Evolutionary conservation across 78 protist species (phyloP), one percentile per base, ranked within the genome.

Genomic region (Dictyostelium purpureum): DNA sequence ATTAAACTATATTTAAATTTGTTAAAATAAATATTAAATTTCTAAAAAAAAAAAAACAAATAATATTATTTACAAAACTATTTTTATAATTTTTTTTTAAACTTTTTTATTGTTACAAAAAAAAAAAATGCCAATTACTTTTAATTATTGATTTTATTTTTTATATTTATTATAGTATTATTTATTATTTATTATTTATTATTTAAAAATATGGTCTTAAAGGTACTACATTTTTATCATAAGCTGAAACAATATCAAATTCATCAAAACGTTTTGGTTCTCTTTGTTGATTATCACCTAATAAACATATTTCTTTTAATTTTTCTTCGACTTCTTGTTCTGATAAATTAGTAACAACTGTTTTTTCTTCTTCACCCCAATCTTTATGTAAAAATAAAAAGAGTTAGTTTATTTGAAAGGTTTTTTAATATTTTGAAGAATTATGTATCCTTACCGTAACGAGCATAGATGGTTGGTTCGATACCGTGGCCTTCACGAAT

Each of bases 271-370:
- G 56, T 74, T 85, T 82, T 85, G 92, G 92, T 85, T 81, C 71
- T 56, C 70, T 51, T 47, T 85, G 82, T 52, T 73, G 24, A 47
- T 85, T 85, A 52, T 61, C 73, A 40, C 92, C 92, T 45, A 73
- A 45, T 74, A 85, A 73, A 73, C 92, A 85, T 33, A 85, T 45
- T 61, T 85, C 92, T 38, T 85, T 85, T 74, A 85, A 61, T 61
- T 85, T 85, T 37, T 85, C 92, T 73, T 85, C 92, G 26, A 85
- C 92, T 59, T 85, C 83, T 73, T 85, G 92, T 73, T 85, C 92
- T 24, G 92, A 54, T 45, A 85, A 61, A 73, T 85, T 85, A 2
- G 92, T 73, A 3, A 85, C 92, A 33, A 85, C 82, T 59, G 57
- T 85, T 35, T 85, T 85, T 61, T 85, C 92, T 35, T 85, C 92